These are phyloP conservation scores for Sarocladium kiliense DNA, from an alignment of 2,329 filamentous ascomycete genomes.

Conservation along the genomic window DNA sequence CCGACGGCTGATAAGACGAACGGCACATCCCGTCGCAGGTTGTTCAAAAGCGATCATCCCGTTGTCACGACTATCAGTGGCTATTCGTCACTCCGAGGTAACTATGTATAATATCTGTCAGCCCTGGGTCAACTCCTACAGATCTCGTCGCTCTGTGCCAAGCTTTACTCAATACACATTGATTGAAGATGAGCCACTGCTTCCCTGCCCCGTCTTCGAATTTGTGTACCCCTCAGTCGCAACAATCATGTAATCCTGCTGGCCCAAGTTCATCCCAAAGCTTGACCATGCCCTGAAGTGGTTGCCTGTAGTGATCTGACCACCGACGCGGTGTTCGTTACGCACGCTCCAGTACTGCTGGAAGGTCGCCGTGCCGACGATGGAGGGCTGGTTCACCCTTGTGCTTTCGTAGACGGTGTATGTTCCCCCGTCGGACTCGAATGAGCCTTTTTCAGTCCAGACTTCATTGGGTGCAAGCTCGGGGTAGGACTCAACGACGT, in stretches of 20 bases:
- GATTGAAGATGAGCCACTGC: slow-evolving; percentile 30
- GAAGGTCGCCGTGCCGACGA: slow-evolving; percentile 42
- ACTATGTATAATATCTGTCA: too few relatives aligned
- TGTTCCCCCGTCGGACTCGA: slow-evolving; percentile 27
- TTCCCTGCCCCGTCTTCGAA: slow-evolving; percentile 34
- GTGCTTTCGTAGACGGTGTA: slow-evolving; percentile 30
- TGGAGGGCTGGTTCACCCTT: slow-evolving; percentile 35
- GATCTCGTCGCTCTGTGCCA: too few relatives aligned
- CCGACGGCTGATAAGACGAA: too few relatives aligned
- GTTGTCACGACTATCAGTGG: too few relatives aligned
- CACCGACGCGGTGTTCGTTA: slow-evolving; percentile 38
- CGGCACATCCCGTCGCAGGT: too few relatives aligned
- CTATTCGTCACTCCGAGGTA: too few relatives aligned
- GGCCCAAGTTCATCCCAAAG: slow-evolving; percentile 39
- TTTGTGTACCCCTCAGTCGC: slow-evolving; percentile 48
- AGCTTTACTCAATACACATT: not conserved
- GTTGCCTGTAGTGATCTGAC: slow-evolving; percentile 41
- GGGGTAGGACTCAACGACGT: slow-evolving; percentile 38
- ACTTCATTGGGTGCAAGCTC: slow-evolving; percentile 35
- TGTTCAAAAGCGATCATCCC: too few relatives aligned
- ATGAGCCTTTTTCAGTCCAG: slow-evolving; percentile 24
- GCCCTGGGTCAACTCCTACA: too few relatives aligned
- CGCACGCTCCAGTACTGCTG: slow-evolving; percentile 49
- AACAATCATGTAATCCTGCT: slow-evolving; percentile 48
- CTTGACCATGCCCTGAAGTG: slow-evolving; percentile 49